These are phyloP conservation scores for Eucalyptus cladocalyx DNA, from an alignment of 345 rosid species.

Conservation along the genomic window DNA sequence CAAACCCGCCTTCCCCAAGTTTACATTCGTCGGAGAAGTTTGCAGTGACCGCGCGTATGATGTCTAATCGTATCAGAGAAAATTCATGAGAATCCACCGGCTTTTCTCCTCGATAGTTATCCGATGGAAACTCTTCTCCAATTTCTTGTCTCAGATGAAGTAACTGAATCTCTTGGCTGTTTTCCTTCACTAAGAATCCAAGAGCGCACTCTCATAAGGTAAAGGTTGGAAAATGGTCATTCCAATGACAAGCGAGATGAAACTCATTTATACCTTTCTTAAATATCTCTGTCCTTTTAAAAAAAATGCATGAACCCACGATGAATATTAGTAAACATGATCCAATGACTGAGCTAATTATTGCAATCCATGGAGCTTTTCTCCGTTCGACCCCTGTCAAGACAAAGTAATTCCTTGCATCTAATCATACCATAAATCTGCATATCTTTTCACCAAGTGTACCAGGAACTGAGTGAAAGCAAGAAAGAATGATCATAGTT, in stretches of 20 bases:
- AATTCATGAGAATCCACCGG: slow-evolving; percentile 2
- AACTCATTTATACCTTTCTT: background rate
- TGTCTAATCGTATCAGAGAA: background rate
- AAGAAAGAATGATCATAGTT: background rate
- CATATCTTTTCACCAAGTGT: background rate
- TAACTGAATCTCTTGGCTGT: slow-evolving; percentile 1
- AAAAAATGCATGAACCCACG: background rate
- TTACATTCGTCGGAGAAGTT: slow-evolving; percentile 9
- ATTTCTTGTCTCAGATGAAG: background rate
- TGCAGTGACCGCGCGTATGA: slow-evolving; percentile 2
- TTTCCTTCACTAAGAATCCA: background rate
- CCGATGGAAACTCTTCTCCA: background rate
- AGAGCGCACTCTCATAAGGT: background rate
- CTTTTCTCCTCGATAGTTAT: background rate
- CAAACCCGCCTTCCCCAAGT: slow-evolving; percentile 40
- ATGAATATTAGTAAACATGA: background rate
- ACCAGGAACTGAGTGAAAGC: background rate
- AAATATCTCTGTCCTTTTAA: background rate
- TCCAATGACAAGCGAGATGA: background rate
- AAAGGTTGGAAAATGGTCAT: background rate
- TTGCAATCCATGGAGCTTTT: background rate
- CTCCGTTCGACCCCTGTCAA: background rate
- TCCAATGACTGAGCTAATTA: background rate
- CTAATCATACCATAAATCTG: background rate
- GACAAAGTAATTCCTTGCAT: background rate